These are phyloP conservation scores for Sphaerulina vaccinii DNA, from an alignment of 2,329 filamentous ascomycete species.

Conservation along the genomic window DNA sequence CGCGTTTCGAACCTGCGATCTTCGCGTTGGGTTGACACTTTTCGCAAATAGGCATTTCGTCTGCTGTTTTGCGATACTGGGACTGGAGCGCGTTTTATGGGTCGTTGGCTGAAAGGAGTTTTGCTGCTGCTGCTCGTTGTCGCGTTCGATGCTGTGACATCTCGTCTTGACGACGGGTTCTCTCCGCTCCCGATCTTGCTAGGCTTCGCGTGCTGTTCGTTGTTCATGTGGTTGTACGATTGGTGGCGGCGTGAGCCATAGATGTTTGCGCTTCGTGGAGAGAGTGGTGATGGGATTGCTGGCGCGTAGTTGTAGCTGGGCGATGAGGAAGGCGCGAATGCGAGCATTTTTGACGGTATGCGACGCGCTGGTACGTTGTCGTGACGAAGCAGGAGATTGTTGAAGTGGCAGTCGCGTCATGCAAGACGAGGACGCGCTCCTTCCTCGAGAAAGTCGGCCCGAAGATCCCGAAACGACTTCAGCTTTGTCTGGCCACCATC, in stretches of 20 bases:
- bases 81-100: conserved; percentile 6
- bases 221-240: conserved; percentile 24
- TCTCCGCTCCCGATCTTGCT: background rate
- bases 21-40: conserved; percentile 46
- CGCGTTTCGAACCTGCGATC: conserved; percentile 47
- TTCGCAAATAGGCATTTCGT: conserved; percentile 67
- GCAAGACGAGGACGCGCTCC: too few relatives aligned
- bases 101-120: conserved; percentile 13
- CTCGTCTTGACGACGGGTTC: background rate
- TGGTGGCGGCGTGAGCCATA: conserved; percentile 25
- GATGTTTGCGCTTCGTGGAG: conserved; percentile 44
- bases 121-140: background rate
- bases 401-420: too few relatives aligned
- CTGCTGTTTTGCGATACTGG: conserved; percentile 34
- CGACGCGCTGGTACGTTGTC: background rate
- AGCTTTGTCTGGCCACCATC: too few relatives aligned
- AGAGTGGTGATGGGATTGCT: conserved; percentile 44
- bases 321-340: conserved; percentile 22
- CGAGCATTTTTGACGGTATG: conserved; percentile 16
- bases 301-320: conserved; percentile 30
- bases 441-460: too few relatives aligned
- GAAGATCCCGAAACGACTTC: too few relatives aligned
- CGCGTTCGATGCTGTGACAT: background rate
- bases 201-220: conserved; percentile 4
- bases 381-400: background rate